phyloP scores from a whole-genome alignment of 306 rosid species.

The Echinosophora koreensis region DNA sequence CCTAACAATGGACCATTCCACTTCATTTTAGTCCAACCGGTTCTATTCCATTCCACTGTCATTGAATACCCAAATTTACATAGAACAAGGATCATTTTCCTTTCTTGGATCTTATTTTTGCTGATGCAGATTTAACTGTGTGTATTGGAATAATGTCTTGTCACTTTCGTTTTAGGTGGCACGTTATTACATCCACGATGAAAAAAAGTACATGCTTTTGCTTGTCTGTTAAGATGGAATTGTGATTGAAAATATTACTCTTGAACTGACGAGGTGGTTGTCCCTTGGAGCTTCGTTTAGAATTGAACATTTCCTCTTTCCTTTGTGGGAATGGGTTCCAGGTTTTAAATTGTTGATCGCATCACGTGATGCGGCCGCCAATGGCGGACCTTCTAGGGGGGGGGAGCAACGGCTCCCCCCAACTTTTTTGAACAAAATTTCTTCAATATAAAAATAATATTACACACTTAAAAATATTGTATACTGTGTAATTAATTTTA shows the following conservation, averaged over 20 bases:
- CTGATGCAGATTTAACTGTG: neutral
- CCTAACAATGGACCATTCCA: too few species aligned
- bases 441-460: too few species aligned
- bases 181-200: slow-evolving; percentile 34
- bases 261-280: neutral
- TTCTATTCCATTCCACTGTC: too few species aligned
- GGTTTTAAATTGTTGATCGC: too few species aligned
- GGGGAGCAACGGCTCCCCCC: too few species aligned
- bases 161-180: slow-evolving; percentile 57
- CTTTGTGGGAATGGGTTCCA: slow-evolving; percentile 30
- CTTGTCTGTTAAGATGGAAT: slow-evolving; percentile 57
- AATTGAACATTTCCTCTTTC: slow-evolving; percentile 42
- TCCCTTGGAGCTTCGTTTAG: slow-evolving; percentile 41
- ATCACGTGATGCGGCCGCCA: too few species aligned
- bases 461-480: too few species aligned
- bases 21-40: too few species aligned
- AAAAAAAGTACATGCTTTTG: slow-evolving; percentile 44
- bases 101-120: slow-evolving; percentile 20
- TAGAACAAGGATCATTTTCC: neutral
- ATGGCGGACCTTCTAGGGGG: too few species aligned
- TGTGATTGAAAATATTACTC: slow-evolving; percentile 24
- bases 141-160: slow-evolving; percentile 35
- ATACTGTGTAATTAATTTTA: too few species aligned
- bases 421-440: too few species aligned
- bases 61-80: too few species aligned